phyloP scores from a whole-genome alignment of 345 rosid genomes.

The Corchorus olitorius region DNA sequence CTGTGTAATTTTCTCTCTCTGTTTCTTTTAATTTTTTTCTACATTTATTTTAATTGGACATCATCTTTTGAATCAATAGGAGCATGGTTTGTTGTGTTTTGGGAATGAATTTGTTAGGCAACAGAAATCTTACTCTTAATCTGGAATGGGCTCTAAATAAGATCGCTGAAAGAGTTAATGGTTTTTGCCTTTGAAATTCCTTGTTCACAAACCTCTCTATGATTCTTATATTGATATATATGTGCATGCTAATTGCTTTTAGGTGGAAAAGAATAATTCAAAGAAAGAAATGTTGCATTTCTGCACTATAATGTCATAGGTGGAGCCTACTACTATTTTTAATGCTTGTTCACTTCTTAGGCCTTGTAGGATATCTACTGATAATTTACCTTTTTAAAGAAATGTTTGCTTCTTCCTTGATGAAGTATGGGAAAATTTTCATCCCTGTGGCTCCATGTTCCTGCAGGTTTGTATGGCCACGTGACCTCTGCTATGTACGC shows the following conservation, averaged over 20 bases:
- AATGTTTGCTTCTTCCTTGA: background rate
- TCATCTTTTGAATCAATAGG: background rate
- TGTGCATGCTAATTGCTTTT: background rate
- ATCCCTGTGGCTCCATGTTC: background rate
- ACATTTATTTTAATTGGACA: no score
- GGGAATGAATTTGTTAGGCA: background rate
- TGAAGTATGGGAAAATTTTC: background rate
- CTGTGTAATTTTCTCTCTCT: conserved; percentile 55
- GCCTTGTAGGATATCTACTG: no score
- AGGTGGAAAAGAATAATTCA: background rate
- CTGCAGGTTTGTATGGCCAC: conserved; percentile 97
- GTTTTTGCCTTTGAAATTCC: background rate
- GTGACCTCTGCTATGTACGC: conserved; percentile 98
- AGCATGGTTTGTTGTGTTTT: background rate
- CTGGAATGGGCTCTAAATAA: background rate
- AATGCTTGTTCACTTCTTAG: no score
- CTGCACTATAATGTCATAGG: background rate
- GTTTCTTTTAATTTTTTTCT: background rate
- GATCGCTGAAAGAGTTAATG: background rate
- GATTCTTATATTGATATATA: background rate
- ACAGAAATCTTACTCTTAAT: background rate
- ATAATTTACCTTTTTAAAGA: background rate
- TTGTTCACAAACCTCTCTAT: background rate
- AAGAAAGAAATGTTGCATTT: background rate
- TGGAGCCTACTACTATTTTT: no score